These are phyloP conservation scores for Coemansia asiatica DNA, from an alignment of 192 early-diverging fungal genomes.

Conservation along the genomic window DNA sequence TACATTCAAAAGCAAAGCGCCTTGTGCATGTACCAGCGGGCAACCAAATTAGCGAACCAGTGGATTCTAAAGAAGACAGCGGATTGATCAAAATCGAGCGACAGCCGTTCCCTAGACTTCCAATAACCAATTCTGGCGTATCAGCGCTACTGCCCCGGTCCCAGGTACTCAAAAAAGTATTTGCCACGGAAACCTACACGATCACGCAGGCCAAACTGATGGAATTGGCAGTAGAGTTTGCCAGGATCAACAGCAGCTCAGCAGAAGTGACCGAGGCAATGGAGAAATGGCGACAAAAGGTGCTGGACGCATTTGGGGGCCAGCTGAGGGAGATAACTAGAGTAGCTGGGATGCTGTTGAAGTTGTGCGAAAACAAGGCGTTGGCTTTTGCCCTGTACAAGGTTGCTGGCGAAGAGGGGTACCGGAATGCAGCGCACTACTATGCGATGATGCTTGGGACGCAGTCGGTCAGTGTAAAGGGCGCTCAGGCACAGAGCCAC, in stretches of 20 bases:
- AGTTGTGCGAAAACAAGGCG: conserved; percentile 15
- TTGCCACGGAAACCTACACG: not conserved
- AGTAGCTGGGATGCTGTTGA: conserved; percentile 16
- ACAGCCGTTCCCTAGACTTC: conserved; percentile 13
- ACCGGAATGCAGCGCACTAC: conserved; percentile 22
- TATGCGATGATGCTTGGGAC: conserved; percentile 29
- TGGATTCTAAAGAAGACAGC: not conserved
- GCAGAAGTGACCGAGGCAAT: conserved; percentile 3
- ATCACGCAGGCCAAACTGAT: conserved; percentile 12
- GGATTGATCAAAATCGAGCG: conserved; percentile 4
- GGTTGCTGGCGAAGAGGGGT: conserved; percentile 47
- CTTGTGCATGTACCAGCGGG: too few relatives aligned
- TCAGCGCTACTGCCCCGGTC: conserved; percentile 10
- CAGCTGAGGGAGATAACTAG: conserved; percentile 21
- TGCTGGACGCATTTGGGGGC: conserved; percentile 18
- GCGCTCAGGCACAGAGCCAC: not conserved
- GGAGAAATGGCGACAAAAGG: conserved; percentile 31
- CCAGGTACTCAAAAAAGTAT: conserved; percentile 13
- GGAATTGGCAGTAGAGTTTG: conserved; percentile 18
- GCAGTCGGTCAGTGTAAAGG: not conserved
- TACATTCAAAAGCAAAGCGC: too few relatives aligned
- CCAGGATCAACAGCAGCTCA: conserved; percentile 8
- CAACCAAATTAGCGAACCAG: too few relatives aligned
- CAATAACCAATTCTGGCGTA: conserved; percentile 12
- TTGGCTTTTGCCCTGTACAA: conserved; percentile 38